phyloP scores from a whole-genome alignment of 768 basidiomycete genomes.

The Rhizopogon roseolus region DNA sequence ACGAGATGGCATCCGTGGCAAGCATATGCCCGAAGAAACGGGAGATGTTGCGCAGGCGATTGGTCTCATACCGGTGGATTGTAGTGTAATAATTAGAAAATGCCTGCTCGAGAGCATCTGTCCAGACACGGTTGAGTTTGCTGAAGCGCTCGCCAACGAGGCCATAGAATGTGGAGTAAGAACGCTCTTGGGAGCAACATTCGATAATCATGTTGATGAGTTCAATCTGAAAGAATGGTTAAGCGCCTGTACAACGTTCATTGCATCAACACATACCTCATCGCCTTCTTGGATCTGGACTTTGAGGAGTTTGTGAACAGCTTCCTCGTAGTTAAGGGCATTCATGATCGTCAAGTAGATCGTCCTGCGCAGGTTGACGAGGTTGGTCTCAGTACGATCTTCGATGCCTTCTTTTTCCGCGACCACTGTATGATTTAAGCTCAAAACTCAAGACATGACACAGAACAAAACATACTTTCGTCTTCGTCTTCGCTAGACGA shows the following conservation, averaged over 20 bases:
- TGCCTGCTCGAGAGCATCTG: constrained; percentile 80
- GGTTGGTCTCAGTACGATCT: constrained; percentile 91
- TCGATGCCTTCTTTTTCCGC: constrained; percentile 87
- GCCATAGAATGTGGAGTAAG: constrained; percentile 97
- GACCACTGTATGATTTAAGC: constrained; percentile 39
- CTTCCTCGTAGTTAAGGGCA: constrained; percentile 96
- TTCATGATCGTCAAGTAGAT: constrained; percentile 99
- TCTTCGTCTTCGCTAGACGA: constrained; percentile 66
- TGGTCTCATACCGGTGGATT: constrained; percentile 98
- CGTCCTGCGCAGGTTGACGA: constrained; percentile 88
- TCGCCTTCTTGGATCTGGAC: constrained; percentile 88
- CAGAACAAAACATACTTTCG: constrained; percentile 20
- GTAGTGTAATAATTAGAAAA: constrained; percentile 91
- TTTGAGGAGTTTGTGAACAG: constrained; percentile 95
- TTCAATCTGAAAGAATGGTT: constrained; percentile 61
- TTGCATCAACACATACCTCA: constrained; percentile 56
- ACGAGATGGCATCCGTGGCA: constrained; percentile 82
- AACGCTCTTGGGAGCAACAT: constrained; percentile 99
- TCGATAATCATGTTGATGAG: constrained; percentile 98
- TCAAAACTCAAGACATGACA: constrained; percentile 24
- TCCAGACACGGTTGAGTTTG: constrained; percentile 95
- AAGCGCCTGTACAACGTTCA: neutral
- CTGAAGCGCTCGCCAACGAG: constrained; percentile 94
- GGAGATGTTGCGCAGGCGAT: constrained; percentile 94
- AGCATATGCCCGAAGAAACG: constrained; percentile 94